Conservation (phyloP, 306 rosid species). For the Prosopis cineraria region DNA sequence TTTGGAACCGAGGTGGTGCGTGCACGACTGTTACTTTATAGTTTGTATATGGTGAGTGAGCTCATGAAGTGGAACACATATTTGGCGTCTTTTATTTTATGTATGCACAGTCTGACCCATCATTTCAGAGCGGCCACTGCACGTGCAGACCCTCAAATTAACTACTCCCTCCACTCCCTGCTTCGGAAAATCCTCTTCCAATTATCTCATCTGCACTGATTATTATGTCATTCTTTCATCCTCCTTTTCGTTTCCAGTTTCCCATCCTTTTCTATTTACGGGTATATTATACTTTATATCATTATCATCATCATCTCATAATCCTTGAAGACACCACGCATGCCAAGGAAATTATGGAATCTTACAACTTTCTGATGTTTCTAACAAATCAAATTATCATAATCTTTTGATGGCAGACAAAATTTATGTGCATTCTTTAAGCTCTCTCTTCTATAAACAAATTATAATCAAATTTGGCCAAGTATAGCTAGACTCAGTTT, state of each 20-base stretch:
- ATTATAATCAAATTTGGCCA: constrained; percentile 22
- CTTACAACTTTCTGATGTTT: constrained; percentile 34
- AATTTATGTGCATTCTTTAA: neutral
- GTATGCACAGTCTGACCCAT: constrained; percentile 26
- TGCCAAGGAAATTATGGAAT: constrained; percentile 42
- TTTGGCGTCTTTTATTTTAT: constrained; percentile 22
- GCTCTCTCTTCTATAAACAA: neutral
- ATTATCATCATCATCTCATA: constrained; percentile 11
- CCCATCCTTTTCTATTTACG: constrained; percentile 10
- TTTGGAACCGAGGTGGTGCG: constrained; percentile 39
- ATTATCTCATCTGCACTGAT: constrained; percentile 25
- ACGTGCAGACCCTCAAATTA: constrained; percentile 51
- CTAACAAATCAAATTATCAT: constrained; percentile 7
- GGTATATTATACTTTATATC: constrained; percentile 5
- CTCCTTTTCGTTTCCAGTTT: constrained; percentile 13
- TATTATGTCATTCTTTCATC: constrained; percentile 29
- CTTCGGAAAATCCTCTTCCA: neutral
- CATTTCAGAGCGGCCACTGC: constrained; percentile 41
- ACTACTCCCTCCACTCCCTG: constrained; percentile 44
- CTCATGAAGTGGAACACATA: neutral
- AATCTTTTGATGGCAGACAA: constrained; percentile 17
- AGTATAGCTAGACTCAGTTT: neutral
- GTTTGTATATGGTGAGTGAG: constrained; percentile 1
- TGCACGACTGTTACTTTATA: constrained; percentile 52
- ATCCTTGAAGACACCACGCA: constrained; percentile 18